Evolutionary conservation across 2,329 filamentous ascomycete species (phyloP), one percentile per base, ranked within the genome.

Genomic region (Xylariomycetidae sp.): DNA sequence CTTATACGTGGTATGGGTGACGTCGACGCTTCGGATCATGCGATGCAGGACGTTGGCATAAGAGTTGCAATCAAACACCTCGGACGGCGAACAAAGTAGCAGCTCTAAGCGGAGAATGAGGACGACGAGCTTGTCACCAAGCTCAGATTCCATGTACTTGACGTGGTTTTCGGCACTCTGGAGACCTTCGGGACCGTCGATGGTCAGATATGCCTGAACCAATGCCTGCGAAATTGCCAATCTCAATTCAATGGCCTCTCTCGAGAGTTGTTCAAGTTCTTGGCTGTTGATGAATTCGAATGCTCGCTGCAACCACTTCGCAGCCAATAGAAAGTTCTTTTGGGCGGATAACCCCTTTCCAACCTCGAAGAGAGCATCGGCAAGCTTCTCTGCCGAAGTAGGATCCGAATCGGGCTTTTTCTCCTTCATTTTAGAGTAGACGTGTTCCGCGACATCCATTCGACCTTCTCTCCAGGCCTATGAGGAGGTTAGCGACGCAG

Each of bases 381-480:
- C 72, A 26, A 89, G 59, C 23, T 64, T 67, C 53, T 89, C 82
- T 2, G 70, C 65, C 2, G 68, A 68, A 2, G 57, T 41, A 0
- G 69, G 56, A 26, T 79, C 68, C 2, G 74, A 53, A 1, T 32
- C 48, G 15, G 48, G 50, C 23, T 47, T 56, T 8, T 60, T 55
- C n/a, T 40, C 60, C 47, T 63, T 59, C 2, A 76, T 59, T 47
- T 84, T 84, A 22, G 58, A 59, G 56, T 82, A 89, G 67, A 92
- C 77, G 55, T 86, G 77, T 34, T 94, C 85, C 18, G 85, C 85
- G 29, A 88, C 72, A 37, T 90, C 83, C 10, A 83, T 65, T 25
- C 81, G 74, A 25, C 75, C 68, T 50, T 88, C 79, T 47, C 79
- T 77, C 79, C 82, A 94, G 19, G 80, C 74, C 85, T 90, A 20